These are phyloP conservation scores for Dothideomycetes sp. DNA, from an alignment of 2,329 filamentous ascomycete genomes.

Conservation along the genomic window DNA sequence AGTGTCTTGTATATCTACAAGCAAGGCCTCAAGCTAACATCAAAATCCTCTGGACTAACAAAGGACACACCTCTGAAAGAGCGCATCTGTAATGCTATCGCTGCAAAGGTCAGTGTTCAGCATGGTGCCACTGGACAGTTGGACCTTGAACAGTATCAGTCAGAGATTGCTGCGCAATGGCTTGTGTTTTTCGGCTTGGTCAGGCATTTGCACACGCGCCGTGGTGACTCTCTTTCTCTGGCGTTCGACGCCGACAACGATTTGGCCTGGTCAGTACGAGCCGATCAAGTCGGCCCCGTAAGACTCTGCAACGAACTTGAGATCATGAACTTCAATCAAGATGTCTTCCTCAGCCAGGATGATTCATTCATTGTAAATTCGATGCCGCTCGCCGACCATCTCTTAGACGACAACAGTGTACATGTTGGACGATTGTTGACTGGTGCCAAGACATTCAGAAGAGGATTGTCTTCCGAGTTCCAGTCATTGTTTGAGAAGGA, in stretches of 20 bases:
- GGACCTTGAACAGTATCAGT: conserved; percentile 67
- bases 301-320: conserved; percentile 73
- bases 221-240: conserved; percentile 72
- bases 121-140: conserved; percentile 54
- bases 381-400: conserved; percentile 16
- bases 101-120: conserved; percentile 57
- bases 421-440: conserved; percentile 16
- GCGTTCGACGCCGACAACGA: conserved; percentile 61
- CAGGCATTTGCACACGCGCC: conserved; percentile 74
- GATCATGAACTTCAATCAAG: conserved; percentile 59
- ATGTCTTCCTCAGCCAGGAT: conserved; percentile 29
- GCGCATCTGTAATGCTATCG: conserved; percentile 63
- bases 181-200: conserved; percentile 79
- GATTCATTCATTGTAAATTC: conserved; percentile 19
- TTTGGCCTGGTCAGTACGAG: conserved; percentile 74
- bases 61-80: conserved; percentile 58
- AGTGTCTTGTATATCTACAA: conserved; percentile 77
- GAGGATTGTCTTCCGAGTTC: conserved; percentile 18
- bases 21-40: conserved; percentile 44
- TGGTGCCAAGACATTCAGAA: conserved; percentile 19
- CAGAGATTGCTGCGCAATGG: conserved; percentile 75
- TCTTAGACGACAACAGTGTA: conserved; percentile 13
- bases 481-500: conserved; percentile 40
- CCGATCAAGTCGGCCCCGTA: conserved; percentile 71
- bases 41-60: conserved; percentile 19